Evolutionary conservation across 352 stramenopile genomes (phyloP).

Genomic region (Globisporangium canariense): DNA sequence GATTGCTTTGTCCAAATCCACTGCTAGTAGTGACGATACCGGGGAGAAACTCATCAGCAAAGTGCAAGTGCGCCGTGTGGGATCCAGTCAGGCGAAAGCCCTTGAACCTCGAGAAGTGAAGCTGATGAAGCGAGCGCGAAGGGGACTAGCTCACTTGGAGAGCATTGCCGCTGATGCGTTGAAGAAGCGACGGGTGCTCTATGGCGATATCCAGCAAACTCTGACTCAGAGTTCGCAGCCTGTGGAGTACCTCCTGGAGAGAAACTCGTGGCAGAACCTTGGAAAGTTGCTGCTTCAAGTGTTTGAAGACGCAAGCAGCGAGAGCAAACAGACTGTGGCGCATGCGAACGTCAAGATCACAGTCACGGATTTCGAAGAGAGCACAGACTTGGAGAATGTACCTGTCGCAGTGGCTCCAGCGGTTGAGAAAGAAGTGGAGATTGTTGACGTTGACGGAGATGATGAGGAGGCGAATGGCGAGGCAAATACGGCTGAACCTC

Average conservation of each 20-base stretch:
- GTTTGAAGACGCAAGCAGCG: slow-evolving; percentile 53
- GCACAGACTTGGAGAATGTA: neutral
- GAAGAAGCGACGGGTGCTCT: slow-evolving; percentile 35
- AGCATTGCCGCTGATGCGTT: slow-evolving; percentile 6
- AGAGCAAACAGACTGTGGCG: slow-evolving; percentile 18
- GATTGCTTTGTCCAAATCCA: neutral
- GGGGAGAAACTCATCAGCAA: neutral
- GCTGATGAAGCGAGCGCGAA: slow-evolving; percentile 16
- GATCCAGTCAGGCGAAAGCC: neutral
- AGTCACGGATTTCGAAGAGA: slow-evolving; percentile 15
- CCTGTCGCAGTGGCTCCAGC: neutral
- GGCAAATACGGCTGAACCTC: neutral
- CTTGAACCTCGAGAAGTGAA: slow-evolving; percentile 7
- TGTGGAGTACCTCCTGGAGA: slow-evolving; percentile 38
- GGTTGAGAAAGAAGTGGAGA: neutral
- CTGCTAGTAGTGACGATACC: neutral
- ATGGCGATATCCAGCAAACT: slow-evolving; percentile 18
- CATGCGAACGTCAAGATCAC: slow-evolving; percentile 28
- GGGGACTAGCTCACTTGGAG: slow-evolving; percentile 8
- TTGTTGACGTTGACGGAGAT: neutral
- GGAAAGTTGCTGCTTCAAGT: slow-evolving; percentile 60
- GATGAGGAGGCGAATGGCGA: neutral
- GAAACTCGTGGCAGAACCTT: slow-evolving; percentile 45
- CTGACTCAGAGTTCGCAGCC: slow-evolving; percentile 16
- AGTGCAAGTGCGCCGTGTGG: neutral